Base-by-base conservation (phyloP, 2,329 filamentous ascomycete genomes). In the Curvularia verruculosa region DNA sequence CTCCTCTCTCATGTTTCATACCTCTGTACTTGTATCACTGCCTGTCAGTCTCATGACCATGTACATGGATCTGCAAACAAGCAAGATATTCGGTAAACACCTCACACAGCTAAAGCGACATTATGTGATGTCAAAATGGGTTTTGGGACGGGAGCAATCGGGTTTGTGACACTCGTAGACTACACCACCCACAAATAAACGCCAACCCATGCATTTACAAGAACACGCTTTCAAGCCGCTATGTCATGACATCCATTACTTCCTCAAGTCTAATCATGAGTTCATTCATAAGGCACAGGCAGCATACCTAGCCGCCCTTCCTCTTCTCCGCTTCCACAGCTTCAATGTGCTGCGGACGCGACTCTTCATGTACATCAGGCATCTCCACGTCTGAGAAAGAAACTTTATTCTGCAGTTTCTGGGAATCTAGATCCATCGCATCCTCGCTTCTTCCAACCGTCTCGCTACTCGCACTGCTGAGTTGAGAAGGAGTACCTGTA, bases 361-460 rank as follows among this genome's bases (percentile, higher is more conserved):
- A 18, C 26, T 61, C 62, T 1, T 63, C 61, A 5, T 54, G 43
- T n/a, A 31, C 58, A 57, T 70, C 67, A n/a, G 44, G 48, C 59
- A 73, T 70, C 21, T 66, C 63, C 8, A 65, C 59, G 63, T 73
- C 71, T 1, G 54, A 60, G n/a, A 66, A 57, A 2, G 49, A 26
- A 15, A 58, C 52, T 23, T 54, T 58, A 9, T 47, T 55, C 41
- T 63, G 61, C 6, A 59, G 1, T 28, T 59, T 49, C 13, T 53
- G 15, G 0, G 13, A 48, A 36, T 63, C 61, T 15, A 63, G 43
- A 45, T 72, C 68, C 69, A 72, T 71, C 1, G 45, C 49, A 39
- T 67, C 21, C 2, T 68, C 24, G 44, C 56, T 15, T 57, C 63
- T 21, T 2, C 63, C 65, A n/a, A 71, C 45, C 2, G 67, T 69